Evolutionary conservation across 2,329 filamentous ascomycete genomes (phyloP), one percentile per base, ranked within the genome.

Genomic region (Aureobasidium zeae): DNA sequence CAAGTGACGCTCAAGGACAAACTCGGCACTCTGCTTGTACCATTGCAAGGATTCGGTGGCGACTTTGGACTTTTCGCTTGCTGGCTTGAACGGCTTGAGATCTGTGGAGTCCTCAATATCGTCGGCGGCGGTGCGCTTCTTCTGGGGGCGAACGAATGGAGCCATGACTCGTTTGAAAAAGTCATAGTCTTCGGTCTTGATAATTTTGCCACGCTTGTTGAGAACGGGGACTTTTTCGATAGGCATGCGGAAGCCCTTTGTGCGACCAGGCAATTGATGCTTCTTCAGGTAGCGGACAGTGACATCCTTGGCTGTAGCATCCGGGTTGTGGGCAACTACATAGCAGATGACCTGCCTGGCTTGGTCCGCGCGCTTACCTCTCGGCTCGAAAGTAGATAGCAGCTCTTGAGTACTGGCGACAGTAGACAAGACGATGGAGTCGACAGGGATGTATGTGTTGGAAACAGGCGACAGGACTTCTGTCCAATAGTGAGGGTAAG

Each of bases 271-370:
- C 59, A 87, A 79, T 42, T 82, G 73, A 46, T 83, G 83, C 16
- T 81, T 77, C 55, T 82, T 88, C 6, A 98, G 67, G 60, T 98
- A 98, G 20, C 91, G 77, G 9, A 91, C 80, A 0, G 91, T 98
- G 12, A 98, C 83, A 58, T 98, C 91, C 59, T 96, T 96, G 10
- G 86, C 88, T 0, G 86, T 88, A 2, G 85, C 86, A 57, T 96
- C 88, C 3, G 76, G 65, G 0, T 84, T 86, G 62, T 84, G 86
- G 0, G 83, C 88, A 15, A 96, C 70, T 2, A 94, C 75, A 56
- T 98, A 98, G 33, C 85, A 84, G 56, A 94, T 86, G 10, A 94
- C 77, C 60, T 96, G 89, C 53, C 86, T 89, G 0, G 83, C 78
- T 55, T 83, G 86, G 24, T 94, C 86, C 1, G 88, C 86, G 57